phyloP scores from a whole-genome alignment of 306 rosid genomes.

The Quercus bicolor region DNA sequence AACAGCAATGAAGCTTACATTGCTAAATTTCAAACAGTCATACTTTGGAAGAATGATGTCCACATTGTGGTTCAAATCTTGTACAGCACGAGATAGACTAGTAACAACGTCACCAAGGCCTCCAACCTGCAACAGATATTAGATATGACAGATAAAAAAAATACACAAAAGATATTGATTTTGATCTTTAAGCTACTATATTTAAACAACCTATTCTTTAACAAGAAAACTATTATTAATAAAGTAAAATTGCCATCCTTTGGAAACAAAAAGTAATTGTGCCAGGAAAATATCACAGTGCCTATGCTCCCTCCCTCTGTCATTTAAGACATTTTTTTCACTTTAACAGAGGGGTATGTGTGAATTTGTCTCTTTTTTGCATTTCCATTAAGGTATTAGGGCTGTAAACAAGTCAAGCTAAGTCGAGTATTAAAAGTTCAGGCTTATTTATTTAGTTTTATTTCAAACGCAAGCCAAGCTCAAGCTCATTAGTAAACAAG shows the following conservation, averaged over 20 bases:
- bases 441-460: no score
- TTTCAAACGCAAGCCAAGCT: no score
- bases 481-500: no score
- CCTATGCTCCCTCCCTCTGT: not conserved
- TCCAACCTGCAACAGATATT: slow-evolving; percentile 63
- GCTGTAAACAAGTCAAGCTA: no score
- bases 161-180: not conserved
- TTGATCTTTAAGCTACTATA: not conserved
- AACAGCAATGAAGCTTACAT: slow-evolving; percentile 58
- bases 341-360: not conserved
- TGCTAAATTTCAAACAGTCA: slow-evolving; percentile 78
- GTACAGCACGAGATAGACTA: slow-evolving; percentile 78
- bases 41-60: slow-evolving; percentile 86
- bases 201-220: not conserved
- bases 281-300: not conserved
- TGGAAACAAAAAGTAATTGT: not conserved
- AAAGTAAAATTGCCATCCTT: not conserved
- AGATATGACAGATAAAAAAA: slow-evolving; percentile 15
- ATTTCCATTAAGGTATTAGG: not conserved
- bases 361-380: not conserved
- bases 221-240: not conserved
- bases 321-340: not conserved
- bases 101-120: slow-evolving; percentile 96
- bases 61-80: slow-evolving; percentile 74
- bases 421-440: no score